Conservation (phyloP, 495 filamentous ascomycete species). For the Annulohypoxylon nitens region DNA sequence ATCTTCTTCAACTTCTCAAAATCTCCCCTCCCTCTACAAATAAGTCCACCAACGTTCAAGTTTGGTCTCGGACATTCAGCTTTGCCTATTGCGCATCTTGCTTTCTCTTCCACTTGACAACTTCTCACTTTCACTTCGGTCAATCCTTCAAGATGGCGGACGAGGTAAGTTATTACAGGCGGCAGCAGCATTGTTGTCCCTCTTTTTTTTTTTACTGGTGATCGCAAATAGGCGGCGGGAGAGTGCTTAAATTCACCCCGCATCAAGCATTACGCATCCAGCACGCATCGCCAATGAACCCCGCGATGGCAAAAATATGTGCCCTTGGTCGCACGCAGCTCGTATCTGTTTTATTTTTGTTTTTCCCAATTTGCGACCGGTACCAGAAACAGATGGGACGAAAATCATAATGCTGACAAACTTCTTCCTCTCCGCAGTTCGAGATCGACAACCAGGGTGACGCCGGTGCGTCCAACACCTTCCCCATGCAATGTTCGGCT, state of each 20-base stretch:
- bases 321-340: conserved; percentile 1
- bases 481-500: conserved; percentile 98
- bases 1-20: conserved; percentile 47
- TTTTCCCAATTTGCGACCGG: conserved; percentile 17
- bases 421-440: conserved; percentile 68
- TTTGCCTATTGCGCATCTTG: conserved; percentile 48
- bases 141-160: conserved; percentile 66
- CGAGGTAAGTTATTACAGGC: conserved; percentile 41
- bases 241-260: conserved; percentile 37
- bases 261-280: conserved; percentile 34
- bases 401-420: conserved; percentile 42
- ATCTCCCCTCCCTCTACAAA: conserved; percentile 34
- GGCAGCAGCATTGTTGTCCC: conserved; percentile 7
- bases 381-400: not conserved
- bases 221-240: conserved; percentile 40
- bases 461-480: conserved; percentile 93
- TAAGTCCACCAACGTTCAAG: conserved; percentile 41
- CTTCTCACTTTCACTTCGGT: conserved; percentile 51
- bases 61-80: conserved; percentile 45
- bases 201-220: conserved; percentile 33
- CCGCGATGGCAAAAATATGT: conserved; percentile 26
- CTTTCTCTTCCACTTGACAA: conserved; percentile 38
- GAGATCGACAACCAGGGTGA: conserved; percentile 93
- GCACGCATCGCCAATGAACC: conserved; percentile 46
- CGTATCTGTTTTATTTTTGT: not conserved